Conservation (phyloP, 768 basidiomycete species). For the Leucosporidium scottii region DNA sequence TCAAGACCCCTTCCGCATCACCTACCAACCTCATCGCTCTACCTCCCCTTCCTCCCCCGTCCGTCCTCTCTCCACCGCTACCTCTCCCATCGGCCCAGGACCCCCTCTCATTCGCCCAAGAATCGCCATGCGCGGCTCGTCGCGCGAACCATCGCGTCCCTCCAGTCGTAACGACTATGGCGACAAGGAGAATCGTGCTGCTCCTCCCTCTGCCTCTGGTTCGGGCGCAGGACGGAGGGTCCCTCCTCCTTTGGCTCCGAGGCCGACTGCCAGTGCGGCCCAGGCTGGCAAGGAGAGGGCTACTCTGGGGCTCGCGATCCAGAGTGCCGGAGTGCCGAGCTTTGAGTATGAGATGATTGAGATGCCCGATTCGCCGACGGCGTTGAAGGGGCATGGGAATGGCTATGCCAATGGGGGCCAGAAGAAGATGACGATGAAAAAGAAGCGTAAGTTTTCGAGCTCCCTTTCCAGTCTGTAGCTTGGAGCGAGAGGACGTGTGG, state of each 20-base stretch:
- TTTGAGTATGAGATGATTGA: slow-evolving; percentile 26
- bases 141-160: not conserved
- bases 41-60: slow-evolving; percentile 15
- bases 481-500: no score
- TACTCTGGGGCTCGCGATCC: slow-evolving; percentile 5
- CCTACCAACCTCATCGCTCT: slow-evolving; percentile 6
- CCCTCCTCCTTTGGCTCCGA: slow-evolving; percentile 14
- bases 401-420: not conserved
- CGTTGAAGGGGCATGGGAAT: not conserved
- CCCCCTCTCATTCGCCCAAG: slow-evolving; percentile 13
- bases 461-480: no score
- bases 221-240: not conserved
- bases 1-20: no score
- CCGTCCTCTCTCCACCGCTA: not conserved
- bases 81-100: not conserved
- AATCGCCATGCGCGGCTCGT: slow-evolving; percentile 19
- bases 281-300: slow-evolving; percentile 4
- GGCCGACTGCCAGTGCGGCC: not conserved
- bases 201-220: not conserved
- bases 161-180: not conserved
- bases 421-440: slow-evolving; percentile 17
- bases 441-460: slow-evolving; percentile 14
- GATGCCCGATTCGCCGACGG: slow-evolving; percentile 21
- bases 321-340: not conserved
- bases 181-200: slow-evolving; percentile 29